Conservation (phyloP, 169 alveolate genomes). For the Plasmodium gonderi region DNA sequence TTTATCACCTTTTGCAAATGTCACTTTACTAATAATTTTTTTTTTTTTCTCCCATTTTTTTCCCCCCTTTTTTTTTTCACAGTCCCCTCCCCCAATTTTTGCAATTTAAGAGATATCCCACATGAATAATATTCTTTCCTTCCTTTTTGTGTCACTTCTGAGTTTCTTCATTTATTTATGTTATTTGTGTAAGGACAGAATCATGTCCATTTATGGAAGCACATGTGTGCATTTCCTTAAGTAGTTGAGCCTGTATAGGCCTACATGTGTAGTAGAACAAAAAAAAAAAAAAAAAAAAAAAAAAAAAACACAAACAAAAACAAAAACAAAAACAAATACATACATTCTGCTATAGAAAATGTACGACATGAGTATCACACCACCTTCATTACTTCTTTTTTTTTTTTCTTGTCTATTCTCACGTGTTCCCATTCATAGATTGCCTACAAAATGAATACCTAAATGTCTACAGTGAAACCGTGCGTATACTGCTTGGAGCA, state of each 20-base stretch:
- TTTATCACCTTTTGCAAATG: background rate
- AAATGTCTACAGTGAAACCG: slow-evolving; percentile 23
- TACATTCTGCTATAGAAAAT: background rate
- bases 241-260: background rate
- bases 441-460: slow-evolving; percentile 51
- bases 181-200: slow-evolving; percentile 32
- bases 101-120: slow-evolving; percentile 13
- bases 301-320: too few relatives aligned
- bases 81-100: background rate
- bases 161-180: slow-evolving; percentile 44
- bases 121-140: slow-evolving; percentile 55
- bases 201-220: background rate
- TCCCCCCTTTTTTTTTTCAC: background rate
- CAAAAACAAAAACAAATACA: background rate
- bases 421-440: slow-evolving; percentile 12
- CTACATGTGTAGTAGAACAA: too few relatives aligned
- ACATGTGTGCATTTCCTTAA: background rate
- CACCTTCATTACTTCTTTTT: background rate
- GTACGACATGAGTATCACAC: background rate
- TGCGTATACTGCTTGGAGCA: slow-evolving; percentile 1
- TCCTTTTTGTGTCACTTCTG: slow-evolving; percentile 23
- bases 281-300: too few relatives aligned
- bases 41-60: background rate
- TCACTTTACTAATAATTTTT: background rate
- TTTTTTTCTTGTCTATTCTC: background rate